A percentile compares a stretch with the other conserved stretches of the same genome.
These are phyloP conservation scores for Talaromyces adpressus DNA, from an alignment of 495 filamentous ascomycete species.

Conservation along the genomic window DNA sequence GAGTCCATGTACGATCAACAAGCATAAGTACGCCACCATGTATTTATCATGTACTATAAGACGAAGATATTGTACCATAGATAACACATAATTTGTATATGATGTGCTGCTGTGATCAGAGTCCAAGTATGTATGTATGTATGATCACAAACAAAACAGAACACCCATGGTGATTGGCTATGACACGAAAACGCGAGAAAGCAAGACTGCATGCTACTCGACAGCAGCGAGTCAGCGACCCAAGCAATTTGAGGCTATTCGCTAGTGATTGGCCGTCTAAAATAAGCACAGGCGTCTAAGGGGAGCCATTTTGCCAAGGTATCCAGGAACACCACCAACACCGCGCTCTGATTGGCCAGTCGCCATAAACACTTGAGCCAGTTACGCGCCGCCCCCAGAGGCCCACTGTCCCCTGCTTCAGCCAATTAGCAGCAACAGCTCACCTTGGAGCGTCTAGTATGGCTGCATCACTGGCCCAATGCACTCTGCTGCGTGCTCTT, in stretches of 20 bases:
- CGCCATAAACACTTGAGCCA: neutral
- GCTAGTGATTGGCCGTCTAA: neutral
- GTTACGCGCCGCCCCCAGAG: neutral
- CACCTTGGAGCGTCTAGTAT: neutral
- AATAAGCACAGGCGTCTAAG: conserved; percentile 1
- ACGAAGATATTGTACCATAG: neutral
- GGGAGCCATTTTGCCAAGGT: neutral
- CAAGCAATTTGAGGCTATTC: neutral
- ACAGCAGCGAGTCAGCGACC: neutral
- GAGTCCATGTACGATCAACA: conserved; percentile 11
- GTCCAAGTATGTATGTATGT: neutral
- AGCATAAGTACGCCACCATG: neutral
- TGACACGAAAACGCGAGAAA: neutral
- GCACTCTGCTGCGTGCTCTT: conserved; percentile 4
- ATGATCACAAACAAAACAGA: neutral
- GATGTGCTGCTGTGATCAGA: neutral
- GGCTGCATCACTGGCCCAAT: neutral
- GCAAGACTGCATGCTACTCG: neutral
- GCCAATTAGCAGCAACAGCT: neutral
- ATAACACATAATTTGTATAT: neutral
- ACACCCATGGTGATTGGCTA: neutral
- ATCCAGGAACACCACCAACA: neutral
- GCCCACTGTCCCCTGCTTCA: neutral
- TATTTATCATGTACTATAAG: neutral
- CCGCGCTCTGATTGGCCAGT: neutral